Percentiles rank a stretch among this genome's conserved stretches.
Evolutionary conservation across 768 basidiomycete genomes (phyloP).

Genomic region (Podaxis sp.): DNA sequence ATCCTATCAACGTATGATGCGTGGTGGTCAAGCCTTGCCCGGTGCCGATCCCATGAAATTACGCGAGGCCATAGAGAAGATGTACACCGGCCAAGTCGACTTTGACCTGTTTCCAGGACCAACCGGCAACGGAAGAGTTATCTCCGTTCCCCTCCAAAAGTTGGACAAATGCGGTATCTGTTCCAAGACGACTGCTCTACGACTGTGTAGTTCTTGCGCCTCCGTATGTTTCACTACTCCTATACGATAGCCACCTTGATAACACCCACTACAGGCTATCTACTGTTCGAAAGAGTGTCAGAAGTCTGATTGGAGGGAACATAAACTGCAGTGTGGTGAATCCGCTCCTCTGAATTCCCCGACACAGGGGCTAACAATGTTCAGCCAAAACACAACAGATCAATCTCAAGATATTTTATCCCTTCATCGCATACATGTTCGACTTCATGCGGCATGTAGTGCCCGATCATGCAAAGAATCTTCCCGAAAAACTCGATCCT

Average conservation of each 20-base stretch:
- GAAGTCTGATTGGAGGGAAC: conserved; percentile 12
- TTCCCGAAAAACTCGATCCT: not conserved
- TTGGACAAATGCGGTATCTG: conserved; percentile 13
- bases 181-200: not conserved
- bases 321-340: conserved; percentile 13
- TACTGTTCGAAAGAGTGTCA: conserved; percentile 15
- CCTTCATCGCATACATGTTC: conserved; percentile 13
- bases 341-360: not conserved
- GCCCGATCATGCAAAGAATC: not conserved
- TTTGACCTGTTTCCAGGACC: not conserved
- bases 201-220: conserved; percentile 12
- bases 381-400: conserved; percentile 15
- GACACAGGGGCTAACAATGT: not conserved
- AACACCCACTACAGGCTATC: not conserved
- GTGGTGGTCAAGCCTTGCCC: not conserved
- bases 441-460: not conserved
- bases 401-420: conserved; percentile 12
- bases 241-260: not conserved
- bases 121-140: not conserved
- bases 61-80: not conserved
- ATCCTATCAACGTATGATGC: conserved; percentile 5
- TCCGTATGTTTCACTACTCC: conserved; percentile 1
- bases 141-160: conserved; percentile 9
- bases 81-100: not conserved
- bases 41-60: not conserved